Percentiles rank a stretch among this genome's conserved stretches.
Conservation (phyloP, 2,329 filamentous ascomycete genomes). For the Phialophora macrospora region DNA sequence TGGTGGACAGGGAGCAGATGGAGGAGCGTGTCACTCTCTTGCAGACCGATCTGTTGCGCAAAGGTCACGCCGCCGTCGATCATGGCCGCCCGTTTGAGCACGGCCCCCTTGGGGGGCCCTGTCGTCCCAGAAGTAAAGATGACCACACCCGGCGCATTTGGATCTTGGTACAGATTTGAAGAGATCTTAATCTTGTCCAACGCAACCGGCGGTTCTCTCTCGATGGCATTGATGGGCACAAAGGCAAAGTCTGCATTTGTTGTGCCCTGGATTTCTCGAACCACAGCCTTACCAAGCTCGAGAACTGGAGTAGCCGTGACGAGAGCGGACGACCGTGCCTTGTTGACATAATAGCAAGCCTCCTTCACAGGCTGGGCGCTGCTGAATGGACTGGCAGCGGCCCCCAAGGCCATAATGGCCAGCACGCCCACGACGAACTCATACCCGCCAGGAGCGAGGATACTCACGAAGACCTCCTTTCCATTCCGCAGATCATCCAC, state of each 20-base stretch:
- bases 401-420: slow-evolving; percentile 44
- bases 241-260: slow-evolving; percentile 36
- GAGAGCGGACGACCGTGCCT: slow-evolving; percentile 36
- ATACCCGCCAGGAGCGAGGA: slow-evolving; percentile 46
- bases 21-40: slow-evolving; percentile 44
- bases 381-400: slow-evolving; percentile 45
- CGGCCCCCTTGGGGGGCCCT: slow-evolving; percentile 40
- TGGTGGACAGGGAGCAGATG: slow-evolving; percentile 44
- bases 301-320: slow-evolving; percentile 35
- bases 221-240: slow-evolving; percentile 41
- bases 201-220: slow-evolving; percentile 25
- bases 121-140: slow-evolving; percentile 43
- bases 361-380: slow-evolving; percentile 42
- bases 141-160: slow-evolving; percentile 43
- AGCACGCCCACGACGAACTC: slow-evolving; percentile 47
- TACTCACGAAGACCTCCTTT: slow-evolving; percentile 44
- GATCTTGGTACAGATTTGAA: slow-evolving; percentile 41
- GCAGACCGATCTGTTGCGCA: slow-evolving; percentile 40
- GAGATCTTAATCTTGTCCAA: slow-evolving; percentile 41
- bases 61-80: slow-evolving; percentile 39
- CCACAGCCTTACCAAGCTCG: slow-evolving; percentile 32
- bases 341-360: slow-evolving; percentile 44
- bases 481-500: slow-evolving; percentile 39
- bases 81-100: slow-evolving; percentile 35
- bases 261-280: slow-evolving; percentile 32